Percentiles rank a stretch among this genome's conserved stretches.
Evolutionary conservation across 1,139 yeast genomes (phyloP).

Genomic region (Kodamaea derodonti): DNA sequence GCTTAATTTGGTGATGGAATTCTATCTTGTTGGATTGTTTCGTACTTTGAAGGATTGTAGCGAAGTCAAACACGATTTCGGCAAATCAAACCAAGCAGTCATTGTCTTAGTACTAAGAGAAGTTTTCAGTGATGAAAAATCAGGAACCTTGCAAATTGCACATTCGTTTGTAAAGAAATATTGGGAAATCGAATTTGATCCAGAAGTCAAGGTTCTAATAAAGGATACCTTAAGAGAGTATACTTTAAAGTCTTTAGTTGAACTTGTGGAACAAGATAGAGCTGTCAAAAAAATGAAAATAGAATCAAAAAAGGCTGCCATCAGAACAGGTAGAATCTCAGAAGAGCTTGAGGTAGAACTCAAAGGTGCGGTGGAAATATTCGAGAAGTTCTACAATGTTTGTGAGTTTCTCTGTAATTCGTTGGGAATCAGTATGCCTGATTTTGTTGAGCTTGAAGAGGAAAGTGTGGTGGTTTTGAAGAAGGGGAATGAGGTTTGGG

Average conservation of each 20-base stretch:
- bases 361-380: slow-evolving; percentile 32
- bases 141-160: slow-evolving; percentile 45
- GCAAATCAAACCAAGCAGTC: slow-evolving; percentile 32
- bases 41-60: slow-evolving; percentile 34
- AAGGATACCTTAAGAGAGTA: slow-evolving; percentile 43
- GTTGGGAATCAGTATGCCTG: slow-evolving; percentile 31
- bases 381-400: slow-evolving; percentile 44
- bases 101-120: slow-evolving; percentile 52
- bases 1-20: slow-evolving; percentile 56
- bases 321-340: slow-evolving; percentile 61
- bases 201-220: slow-evolving; percentile 13
- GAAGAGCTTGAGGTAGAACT: slow-evolving; percentile 49
- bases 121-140: slow-evolving; percentile 49
- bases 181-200: background rate
- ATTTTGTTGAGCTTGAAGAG: slow-evolving; percentile 17
- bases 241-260: slow-evolving; percentile 40
- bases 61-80: slow-evolving; percentile 16
- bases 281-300: slow-evolving; percentile 31
- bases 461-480: slow-evolving; percentile 19
- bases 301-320: slow-evolving; percentile 51
- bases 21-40: slow-evolving; percentile 60
- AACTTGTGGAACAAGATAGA: slow-evolving; percentile 32
- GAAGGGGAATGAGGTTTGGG: slow-evolving; percentile 50
- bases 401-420: slow-evolving; percentile 45
- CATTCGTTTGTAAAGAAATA: slow-evolving; percentile 51